A percentile compares a stretch with the other conserved stretches of the same genome.
Evolutionary conservation across 2,329 filamentous ascomycete species (phyloP).

Genomic region (Epichloe sylvatica): DNA sequence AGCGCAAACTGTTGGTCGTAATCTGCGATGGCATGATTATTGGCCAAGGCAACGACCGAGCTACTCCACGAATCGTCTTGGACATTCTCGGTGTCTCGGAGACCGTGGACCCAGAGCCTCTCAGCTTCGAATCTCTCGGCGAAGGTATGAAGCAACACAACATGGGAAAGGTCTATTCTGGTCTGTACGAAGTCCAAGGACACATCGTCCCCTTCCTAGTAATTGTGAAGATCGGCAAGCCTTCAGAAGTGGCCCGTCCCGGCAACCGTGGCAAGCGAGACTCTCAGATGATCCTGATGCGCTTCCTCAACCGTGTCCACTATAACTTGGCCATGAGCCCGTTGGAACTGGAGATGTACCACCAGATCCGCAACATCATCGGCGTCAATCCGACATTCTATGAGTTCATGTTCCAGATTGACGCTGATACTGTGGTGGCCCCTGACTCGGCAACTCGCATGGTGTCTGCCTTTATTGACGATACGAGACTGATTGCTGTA

Average conservation of each 20-base stretch:
- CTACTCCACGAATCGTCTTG: conserved; percentile 87
- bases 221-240: conserved; percentile 93
- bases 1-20: conserved; percentile 85
- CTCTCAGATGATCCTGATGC: conserved; percentile 96
- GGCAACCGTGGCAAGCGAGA: conserved; percentile 99
- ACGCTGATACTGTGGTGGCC: conserved; percentile 90
- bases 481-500: conserved; percentile 83
- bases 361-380: conserved; percentile 97
- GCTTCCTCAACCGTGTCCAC: conserved; percentile 97
- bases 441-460: conserved; percentile 83
- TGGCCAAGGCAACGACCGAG: conserved; percentile 90
- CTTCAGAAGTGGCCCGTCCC: conserved; percentile 84
- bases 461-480: conserved; percentile 78
- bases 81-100: conserved; percentile 94
- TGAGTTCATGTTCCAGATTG: conserved; percentile 91
- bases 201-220: conserved; percentile 97
- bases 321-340: conserved; percentile 96
- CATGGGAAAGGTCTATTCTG: conserved; percentile 98
- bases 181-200: conserved; percentile 91
- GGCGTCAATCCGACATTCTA: conserved; percentile 98
- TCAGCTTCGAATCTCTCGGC: conserved; percentile 92
- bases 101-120: conserved; percentile 81
- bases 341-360: conserved; percentile 93
- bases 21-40: conserved; percentile 99
- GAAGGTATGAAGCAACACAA: conserved; percentile 97